Evolutionary conservation across 2,329 filamentous ascomycete genomes (phyloP).

Genomic region (Emergomyces orientalis): DNA sequence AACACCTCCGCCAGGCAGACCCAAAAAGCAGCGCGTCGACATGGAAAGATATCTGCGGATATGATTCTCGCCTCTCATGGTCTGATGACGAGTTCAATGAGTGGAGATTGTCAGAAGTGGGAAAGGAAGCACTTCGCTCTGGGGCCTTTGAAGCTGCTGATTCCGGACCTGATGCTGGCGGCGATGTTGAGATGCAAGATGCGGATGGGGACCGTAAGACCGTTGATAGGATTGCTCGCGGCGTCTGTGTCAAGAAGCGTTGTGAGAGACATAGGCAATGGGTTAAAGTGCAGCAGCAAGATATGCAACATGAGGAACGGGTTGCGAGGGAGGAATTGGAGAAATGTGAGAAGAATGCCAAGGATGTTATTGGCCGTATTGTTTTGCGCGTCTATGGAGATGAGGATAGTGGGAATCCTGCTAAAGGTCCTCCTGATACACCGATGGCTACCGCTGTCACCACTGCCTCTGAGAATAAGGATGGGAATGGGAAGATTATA

Average conservation of each 20-base stretch:
- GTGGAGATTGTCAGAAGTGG: slow-evolving; percentile 35
- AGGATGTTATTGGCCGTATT: slow-evolving; percentile 36
- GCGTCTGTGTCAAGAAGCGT: slow-evolving; percentile 40
- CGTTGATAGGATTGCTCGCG: slow-evolving; percentile 29
- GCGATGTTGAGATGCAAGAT: slow-evolving; percentile 30
- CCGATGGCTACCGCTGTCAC: background rate
- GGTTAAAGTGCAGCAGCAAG: slow-evolving; percentile 40
- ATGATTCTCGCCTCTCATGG: slow-evolving; percentile 40
- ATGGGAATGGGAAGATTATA: slow-evolving; percentile 5
- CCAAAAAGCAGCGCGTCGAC: slow-evolving; percentile 30
- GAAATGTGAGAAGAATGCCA: slow-evolving; percentile 34
- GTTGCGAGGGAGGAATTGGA: slow-evolving; percentile 31
- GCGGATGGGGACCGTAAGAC: slow-evolving; percentile 22
- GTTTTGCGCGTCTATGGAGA: slow-evolving; percentile 34
- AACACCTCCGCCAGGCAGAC: slow-evolving; percentile 36
- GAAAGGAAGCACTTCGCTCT: slow-evolving; percentile 32
- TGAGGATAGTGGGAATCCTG: slow-evolving; percentile 23
- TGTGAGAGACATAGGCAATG: slow-evolving; percentile 42
- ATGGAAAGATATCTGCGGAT: slow-evolving; percentile 43
- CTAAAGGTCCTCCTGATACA: slow-evolving; percentile 9
- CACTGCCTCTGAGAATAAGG: background rate
- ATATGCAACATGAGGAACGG: slow-evolving; percentile 36
- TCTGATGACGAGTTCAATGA: slow-evolving; percentile 41
- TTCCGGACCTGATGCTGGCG: slow-evolving; percentile 22
- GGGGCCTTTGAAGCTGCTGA: slow-evolving; percentile 26